phyloP scores from a whole-genome alignment of 148 eudicot species.

The Amaranthus hypochondriacus region DNA sequence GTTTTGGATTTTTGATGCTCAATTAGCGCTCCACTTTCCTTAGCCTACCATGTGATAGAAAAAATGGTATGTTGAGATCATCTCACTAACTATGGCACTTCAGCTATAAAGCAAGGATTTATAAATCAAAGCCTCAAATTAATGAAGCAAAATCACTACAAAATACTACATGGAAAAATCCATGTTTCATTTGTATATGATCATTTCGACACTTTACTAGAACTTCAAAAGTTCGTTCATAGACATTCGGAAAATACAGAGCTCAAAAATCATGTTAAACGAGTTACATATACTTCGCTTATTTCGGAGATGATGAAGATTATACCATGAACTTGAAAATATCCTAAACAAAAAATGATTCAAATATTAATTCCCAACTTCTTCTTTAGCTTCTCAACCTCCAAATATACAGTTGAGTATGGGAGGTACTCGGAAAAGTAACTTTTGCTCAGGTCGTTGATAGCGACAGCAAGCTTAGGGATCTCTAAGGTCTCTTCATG shows the following conservation, averaged over 20 bases:
- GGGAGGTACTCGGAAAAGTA: conserved; percentile 85
- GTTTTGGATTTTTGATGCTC: too few species aligned
- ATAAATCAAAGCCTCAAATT: too few species aligned
- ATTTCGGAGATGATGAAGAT: conserved; percentile 28
- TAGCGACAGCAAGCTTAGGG: conserved; percentile 92
- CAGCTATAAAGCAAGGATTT: too few species aligned
- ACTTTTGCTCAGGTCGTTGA: conserved; percentile 72
- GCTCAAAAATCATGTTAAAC: conserved; percentile 22
- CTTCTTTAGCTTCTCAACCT: conserved; percentile 91
- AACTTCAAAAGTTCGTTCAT: too few species aligned
- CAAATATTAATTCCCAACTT: conserved; percentile 65
- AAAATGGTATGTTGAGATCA: too few species aligned
- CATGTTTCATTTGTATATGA: too few species aligned
- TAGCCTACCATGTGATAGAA: too few species aligned
- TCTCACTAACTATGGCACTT: too few species aligned
- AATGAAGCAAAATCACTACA: too few species aligned
- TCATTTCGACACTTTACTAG: too few species aligned
- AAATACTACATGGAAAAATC: too few species aligned
- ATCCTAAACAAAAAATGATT: conserved; percentile 8
- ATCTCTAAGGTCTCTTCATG: conserved; percentile 93
- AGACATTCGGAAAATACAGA: conserved; percentile 14
- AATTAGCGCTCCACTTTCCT: too few species aligned
- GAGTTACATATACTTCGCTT: conserved; percentile 24
- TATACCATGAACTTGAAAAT: conserved; percentile 20
- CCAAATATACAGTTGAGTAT: conserved; percentile 88